Evolutionary conservation across 2,329 filamentous ascomycete species (phyloP), one percentile per base, ranked within the genome.

Genomic region (Neocatenulostroma microsporum): DNA sequence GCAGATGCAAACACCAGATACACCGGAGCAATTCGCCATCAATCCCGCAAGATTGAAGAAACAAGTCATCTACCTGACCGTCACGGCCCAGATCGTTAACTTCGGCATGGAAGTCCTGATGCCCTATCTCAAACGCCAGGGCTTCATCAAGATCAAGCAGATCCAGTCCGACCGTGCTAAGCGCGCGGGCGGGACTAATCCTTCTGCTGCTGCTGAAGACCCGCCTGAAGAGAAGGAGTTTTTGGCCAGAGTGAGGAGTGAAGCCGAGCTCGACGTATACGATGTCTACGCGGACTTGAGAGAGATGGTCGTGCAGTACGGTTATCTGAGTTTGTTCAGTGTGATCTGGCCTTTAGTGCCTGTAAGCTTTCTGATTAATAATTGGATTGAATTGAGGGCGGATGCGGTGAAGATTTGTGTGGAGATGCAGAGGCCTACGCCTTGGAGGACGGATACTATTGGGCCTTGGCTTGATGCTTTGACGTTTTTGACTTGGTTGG

Each of bases 41-140:
- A 87, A 96, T 54, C 82, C 86, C 0, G 73, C 80, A 47, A 74
- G 91, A 12, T 76, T 96, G 23, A 83, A 81, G 50, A 84, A 87
- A 50, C 89, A 96, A 59, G 85, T 95, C 58, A 91, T 95, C 45
- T 96, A 94, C 64, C 91, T 94, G 45, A 94, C 89, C 0, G 84
- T 96, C 21, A 95, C 89, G 0, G 89, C 87, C 0, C 89, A 95
- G 56, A 74, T 95, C 24, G 81, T 98, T 50, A 91, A 84, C 56
- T 81, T 95, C 36, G 78, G 74, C 10, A 78, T 89, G 43, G 91
- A 98, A 60, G 76, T 87, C 4, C 67, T 95, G 23, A 76, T 95
- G 2, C 91, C 91, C 1, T 87, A 85, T 48, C 63, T 85, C 34
- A 95, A 94, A 62, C 80, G 84, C 43, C 78, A 78, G 51, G 76